Base-by-base conservation (phyloP, 2,329 filamentous ascomycete species). In the Penicillium sp. region DNA sequence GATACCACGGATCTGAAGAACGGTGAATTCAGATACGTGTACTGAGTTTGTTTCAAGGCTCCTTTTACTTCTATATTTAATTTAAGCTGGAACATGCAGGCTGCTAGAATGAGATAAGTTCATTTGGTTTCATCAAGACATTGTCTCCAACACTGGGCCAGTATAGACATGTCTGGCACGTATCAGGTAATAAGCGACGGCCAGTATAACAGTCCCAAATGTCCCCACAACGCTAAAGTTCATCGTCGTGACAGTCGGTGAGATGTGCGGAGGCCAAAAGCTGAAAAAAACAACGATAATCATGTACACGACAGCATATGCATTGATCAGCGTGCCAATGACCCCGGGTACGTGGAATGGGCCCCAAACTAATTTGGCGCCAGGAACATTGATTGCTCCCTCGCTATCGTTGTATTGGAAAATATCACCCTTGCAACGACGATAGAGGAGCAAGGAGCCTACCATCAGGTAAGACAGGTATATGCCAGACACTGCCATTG, bases 1-100 rank as follows among this genome's bases (percentile, higher is more conserved):
- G 59, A 62, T 40, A 46, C 49, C n/a, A 63, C 61, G 1, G 61
- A 57, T 76, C 75, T 53, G 68, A 76, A 53, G 38, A 78, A 77
- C 51, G 76, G 72, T 55, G 67, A 76, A 27, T 78, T 78, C 49
- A 59, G 75, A 41, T 77, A 77, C 57, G 74, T 77, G 6, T 54
- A 71, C 5, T 70, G 45, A 39, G 3, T 13, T 4, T 5, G 13
- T n/a, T 3, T 14, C 1, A 2, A 6, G 3, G 34, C 18, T 18
- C 18, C 18, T 18, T 18, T 18, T 18, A 13, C 13, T n/a, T 3
- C 3, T 16, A n/a, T n/a, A 36, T 14, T n/a, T 4, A 2, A 14
- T 5, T 7, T 16, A 6, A n/a, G 13, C 13, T n/a, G 13, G 14
- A 36, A 36, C 3, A 3, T 5, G 13, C 13, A 36, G 6, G 14